A percentile compares a stretch with the other conserved stretches of the same genome.
phyloP scores from a whole-genome alignment of 2,329 filamentous ascomycete species.

The Xylariaceae sp. region DNA sequence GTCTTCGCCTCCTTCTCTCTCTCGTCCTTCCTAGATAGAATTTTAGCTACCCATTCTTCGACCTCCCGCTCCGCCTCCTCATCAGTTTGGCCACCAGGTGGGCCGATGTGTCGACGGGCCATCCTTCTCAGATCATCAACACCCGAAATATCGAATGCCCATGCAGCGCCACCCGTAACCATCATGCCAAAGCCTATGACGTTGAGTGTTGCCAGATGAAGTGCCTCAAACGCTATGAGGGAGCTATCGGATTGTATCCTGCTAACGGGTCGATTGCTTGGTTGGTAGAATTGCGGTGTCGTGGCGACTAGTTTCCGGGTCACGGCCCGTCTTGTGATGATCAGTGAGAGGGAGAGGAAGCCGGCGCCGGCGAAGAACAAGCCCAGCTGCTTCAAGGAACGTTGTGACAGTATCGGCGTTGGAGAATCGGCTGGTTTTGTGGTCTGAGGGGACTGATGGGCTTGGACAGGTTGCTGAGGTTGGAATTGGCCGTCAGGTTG shows the following conservation, averaged over 20 bases:
- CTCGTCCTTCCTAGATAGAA: constrained; percentile 61
- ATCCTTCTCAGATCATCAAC: constrained; percentile 64
- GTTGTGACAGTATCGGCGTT: constrained; percentile 44
- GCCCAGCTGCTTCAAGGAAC: constrained; percentile 64
- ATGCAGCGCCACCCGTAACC: constrained; percentile 71
- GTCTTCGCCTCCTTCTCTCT: constrained; percentile 36
- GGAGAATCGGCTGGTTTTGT: constrained; percentile 13
- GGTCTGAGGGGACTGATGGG: constrained; percentile 9
- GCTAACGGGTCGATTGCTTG: constrained; percentile 51
- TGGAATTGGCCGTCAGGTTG: background rate
- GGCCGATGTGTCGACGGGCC: constrained; percentile 48
- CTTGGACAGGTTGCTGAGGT: constrained; percentile 6
- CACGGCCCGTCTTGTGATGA: constrained; percentile 73
- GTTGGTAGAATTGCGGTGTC: constrained; percentile 72
- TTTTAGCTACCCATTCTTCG: constrained; percentile 62
- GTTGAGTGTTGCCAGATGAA: constrained; percentile 86
- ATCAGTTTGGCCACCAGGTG: constrained; percentile 40
- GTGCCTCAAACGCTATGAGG: constrained; percentile 77
- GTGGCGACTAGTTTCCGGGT: constrained; percentile 62
- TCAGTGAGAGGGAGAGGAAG: constrained; percentile 73
- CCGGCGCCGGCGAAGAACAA: constrained; percentile 75
- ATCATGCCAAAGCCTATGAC: constrained; percentile 77
- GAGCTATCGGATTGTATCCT: constrained; percentile 61
- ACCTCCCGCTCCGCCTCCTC: constrained; percentile 62
- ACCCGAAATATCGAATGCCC: constrained; percentile 74